A percentile compares a stretch with the other conserved stretches of the same genome.
Evolutionary conservation across 2,329 filamentous ascomycete genomes (phyloP).

Genomic region (Huntiella bhutanensis): DNA sequence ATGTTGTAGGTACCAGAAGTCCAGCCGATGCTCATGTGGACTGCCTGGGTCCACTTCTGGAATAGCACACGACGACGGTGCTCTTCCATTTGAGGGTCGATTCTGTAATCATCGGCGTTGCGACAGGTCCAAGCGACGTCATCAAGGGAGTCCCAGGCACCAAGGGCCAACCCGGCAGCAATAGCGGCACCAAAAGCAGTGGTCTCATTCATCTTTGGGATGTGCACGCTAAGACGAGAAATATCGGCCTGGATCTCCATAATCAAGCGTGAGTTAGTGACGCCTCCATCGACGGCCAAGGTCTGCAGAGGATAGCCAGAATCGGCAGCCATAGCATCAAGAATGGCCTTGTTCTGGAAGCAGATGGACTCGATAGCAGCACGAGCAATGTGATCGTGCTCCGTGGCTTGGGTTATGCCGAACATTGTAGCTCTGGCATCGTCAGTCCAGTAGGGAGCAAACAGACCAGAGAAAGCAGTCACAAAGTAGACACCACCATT

Average conservation of each 20-base stretch:
- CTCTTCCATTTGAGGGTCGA: slow-evolving; percentile 43
- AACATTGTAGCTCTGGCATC: slow-evolving; percentile 76
- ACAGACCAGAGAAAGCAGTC: slow-evolving; percentile 77
- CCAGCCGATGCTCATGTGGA: slow-evolving; percentile 40
- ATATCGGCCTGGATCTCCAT: slow-evolving; percentile 88
- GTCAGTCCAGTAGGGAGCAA: slow-evolving; percentile 89
- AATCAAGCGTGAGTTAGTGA: slow-evolving; percentile 72
- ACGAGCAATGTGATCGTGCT: slow-evolving; percentile 69
- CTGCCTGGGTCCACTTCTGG: slow-evolving; percentile 35
- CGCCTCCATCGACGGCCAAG: slow-evolving; percentile 71
- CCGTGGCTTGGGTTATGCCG: slow-evolving; percentile 72
- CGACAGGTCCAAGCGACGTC: slow-evolving; percentile 53
- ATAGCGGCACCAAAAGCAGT: slow-evolving; percentile 79
- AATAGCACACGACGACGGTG: slow-evolving; percentile 24
- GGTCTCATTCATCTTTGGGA: slow-evolving; percentile 77
- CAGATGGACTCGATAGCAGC: slow-evolving; percentile 82
- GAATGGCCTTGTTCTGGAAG: slow-evolving; percentile 81
- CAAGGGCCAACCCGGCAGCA: slow-evolving; percentile 68
- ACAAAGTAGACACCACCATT: slow-evolving; percentile 76
- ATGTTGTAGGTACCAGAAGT: slow-evolving; percentile 9
- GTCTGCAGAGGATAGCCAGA: slow-evolving; percentile 55
- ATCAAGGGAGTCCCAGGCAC: slow-evolving; percentile 55
- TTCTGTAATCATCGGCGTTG: slow-evolving; percentile 28
- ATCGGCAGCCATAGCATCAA: slow-evolving; percentile 80
- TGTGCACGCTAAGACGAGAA: slow-evolving; percentile 61